Evolutionary conservation across 2,329 filamentous ascomycete genomes (phyloP), one percentile per base, ranked within the genome.

Genomic region (Exophiala phaeomuriformis): DNA sequence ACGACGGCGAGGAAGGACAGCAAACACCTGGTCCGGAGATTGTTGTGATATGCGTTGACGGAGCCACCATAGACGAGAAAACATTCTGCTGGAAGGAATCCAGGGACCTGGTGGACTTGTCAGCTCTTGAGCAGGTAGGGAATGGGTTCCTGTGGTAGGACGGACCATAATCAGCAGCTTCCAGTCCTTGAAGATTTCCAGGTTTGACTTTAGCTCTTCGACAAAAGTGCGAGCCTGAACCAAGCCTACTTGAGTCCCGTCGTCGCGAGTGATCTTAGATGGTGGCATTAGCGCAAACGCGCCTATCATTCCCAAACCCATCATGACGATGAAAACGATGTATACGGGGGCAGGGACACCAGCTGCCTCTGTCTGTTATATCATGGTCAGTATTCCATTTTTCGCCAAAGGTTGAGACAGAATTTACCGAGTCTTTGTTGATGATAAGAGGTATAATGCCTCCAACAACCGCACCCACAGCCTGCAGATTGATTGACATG

Each of bases 61-160:
- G 67, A 66, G 12, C 67, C 67, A n/a, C 60, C 59, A 40, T 68
- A 68, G 3, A 68, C 66, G 10, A 69, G 58, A 44, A 66, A 68
- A 28, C 61, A 63, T 52, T 68, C 66, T 3, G 63, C 40, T 60
- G 4, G 66, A 55, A 27, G 66, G 54, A 52, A 64, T 42, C 39
- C 61, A 36, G 63, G 62, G 12, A 41, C 9, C 39, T 41, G 3
- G 5, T 35, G 33, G 33, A 10, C 6, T 35, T 35, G 33, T 35
- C 33, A 35, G 33, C 33, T 35, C 33, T 35, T 35, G 33, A 35
- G 5, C 33, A 6, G 33, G 33, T 19, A 19, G 19, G 19, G 19
- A 19, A 19, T 19, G 19, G 19, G 19, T 19, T 19, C 19, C 19
- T 19, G 19, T 19, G 1, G 19, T 19, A 19, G 19, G 19, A 41